Base-by-base conservation (phyloP, 169 alveolate species). In the Plasmodium knowlesi region DNA sequence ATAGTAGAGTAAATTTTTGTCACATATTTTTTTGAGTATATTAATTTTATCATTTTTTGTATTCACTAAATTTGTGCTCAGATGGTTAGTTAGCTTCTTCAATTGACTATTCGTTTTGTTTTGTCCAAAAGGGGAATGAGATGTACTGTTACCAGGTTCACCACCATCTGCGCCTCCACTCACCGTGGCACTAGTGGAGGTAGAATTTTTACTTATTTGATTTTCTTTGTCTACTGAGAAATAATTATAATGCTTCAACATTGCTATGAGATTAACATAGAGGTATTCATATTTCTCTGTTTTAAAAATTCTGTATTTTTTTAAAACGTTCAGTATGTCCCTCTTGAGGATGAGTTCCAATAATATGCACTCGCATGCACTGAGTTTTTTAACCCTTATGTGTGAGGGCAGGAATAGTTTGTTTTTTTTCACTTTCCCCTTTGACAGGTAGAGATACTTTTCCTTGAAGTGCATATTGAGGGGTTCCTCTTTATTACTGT, bases 201-300 rank as follows among this genome's bases (percentile, higher is more conserved):
- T 14, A 0, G 6, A 16, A 41, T n/a, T 28, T 10, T 79, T 43
- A 16, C 72, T 25, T 57, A 22, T 43, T 85, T 72, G 70, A 34
- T 74, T 57, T 25, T 73, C 57, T 28, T 39, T 61, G 5, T 89
- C 83, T 4, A 46, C 2, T 5, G 83, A 78, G 50, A 89, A 89
- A 89, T 89, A 89, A 78, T 89, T 89, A 73, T 89, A 89, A 89
- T 89, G 89, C 74, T 89, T 89, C 32, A 89, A 12, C 94, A 89
- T 89, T 57, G 90, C 90, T 22, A 89, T 73, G 46, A 89, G 73
- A 50, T 89, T 89, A 14, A 79, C 74, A 16, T 89, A 89, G 41
- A 89, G 82, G 53, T 79, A 89, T 61, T 89, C 89, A 79, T 89
- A 89, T 12, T 89, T 89, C 79, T 89, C 94, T 30, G 34, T 89